Evolutionary conservation across 805 yeast species (phyloP), one percentile per base, ranked within the genome.

Genomic region (Zygoascus bituminiphila): DNA sequence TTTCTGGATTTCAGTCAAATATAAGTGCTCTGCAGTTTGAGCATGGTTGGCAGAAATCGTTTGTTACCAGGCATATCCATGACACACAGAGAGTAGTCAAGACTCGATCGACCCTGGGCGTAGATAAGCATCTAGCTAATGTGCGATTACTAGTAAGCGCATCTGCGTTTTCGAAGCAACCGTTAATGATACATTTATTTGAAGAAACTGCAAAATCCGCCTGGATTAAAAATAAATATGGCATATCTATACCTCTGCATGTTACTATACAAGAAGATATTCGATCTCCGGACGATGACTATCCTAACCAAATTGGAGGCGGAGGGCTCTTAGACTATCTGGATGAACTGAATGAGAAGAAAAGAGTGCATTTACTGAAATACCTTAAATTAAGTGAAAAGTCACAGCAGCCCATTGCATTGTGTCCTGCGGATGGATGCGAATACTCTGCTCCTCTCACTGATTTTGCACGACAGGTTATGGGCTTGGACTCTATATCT

Each of bases 1-100:
- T 87, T 0, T 70, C 82, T 57, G 88, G 89, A 2, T 86, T 87
- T 59, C 87, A 87, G 0, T 77, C 79, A 5, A 78, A 77, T 51
- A 70, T 81, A 2, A 64, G 81, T 2, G 94, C 94, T 0, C 64
- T 87, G 45, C 89, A 80, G 62, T 86, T 86, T 63, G 95, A 87
- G 44, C 88, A 84, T 63, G 89, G 94, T 1, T 82, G 85, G 78
- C 95, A 86, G 56, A 93, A 85, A 62, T 69, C 81, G 1, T 71
- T 81, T 52, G 71, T 69, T 45, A 81, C 94, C 0, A 67, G 88
- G 35, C 86, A 79, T 58, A 77, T 85, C 2, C 58, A 63, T 1
- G 53, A 54, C 0, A 63, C 60, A 2, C 60, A 61, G 9, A 62
- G 82, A 45, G 60, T 77, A 9, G 64, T 71, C 1, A 52, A 36